Base-by-base conservation (phyloP, 2,329 filamentous ascomycete genomes). In the Elsinoe arachidis region DNA sequence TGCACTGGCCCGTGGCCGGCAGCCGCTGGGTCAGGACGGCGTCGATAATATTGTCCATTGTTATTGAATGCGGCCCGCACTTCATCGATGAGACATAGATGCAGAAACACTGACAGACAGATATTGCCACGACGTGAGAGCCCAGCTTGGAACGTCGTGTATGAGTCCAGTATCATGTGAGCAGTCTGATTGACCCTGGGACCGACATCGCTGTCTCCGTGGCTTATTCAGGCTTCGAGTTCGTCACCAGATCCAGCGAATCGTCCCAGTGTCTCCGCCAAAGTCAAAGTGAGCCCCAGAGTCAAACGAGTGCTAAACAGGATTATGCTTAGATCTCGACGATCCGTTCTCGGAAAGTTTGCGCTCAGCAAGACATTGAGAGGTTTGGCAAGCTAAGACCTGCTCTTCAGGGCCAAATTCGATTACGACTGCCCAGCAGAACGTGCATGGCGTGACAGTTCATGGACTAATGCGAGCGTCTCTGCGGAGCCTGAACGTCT, bases 281-380 rank as follows among this genome's bases (percentile, higher is more conserved):
- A 51, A 35, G 19, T 35, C 26, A 26, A 51, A 51, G 46, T n/a
- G 17, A 30, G 14, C 26, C 30, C 26, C 26, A 30, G 30, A 51
- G 46, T n/a, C 17, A 10, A 34, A 26, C 46, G 12, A 26, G 21
- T 51, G 46, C 46, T 26, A 51, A 51, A 51, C 46, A 34, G 19
- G 46, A 51, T 51, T 51, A 51, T 51, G 46, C 46, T 34, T 51
- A 30, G 34, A 51, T 34, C 26, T 34, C 19, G 30, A 26, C 12
- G 46, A 34, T 30, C 46, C 46, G 34, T 26, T 35, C 26, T 17
- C 33, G n/a, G n/a, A 34, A 9, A 26, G 14, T 30, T 35, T 7
- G 26, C 26, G 44, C 15, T 23, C 26, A 14, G 44, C 23, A 33
- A 30, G 23, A 43, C n/a, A 43, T 21, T 11, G 39, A 5, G 39